Percentiles rank a stretch among this genome's conserved stretches.
phyloP scores from a whole-genome alignment of 768 basidiomycete genomes.

The Pulveroboletus sp. region DNA sequence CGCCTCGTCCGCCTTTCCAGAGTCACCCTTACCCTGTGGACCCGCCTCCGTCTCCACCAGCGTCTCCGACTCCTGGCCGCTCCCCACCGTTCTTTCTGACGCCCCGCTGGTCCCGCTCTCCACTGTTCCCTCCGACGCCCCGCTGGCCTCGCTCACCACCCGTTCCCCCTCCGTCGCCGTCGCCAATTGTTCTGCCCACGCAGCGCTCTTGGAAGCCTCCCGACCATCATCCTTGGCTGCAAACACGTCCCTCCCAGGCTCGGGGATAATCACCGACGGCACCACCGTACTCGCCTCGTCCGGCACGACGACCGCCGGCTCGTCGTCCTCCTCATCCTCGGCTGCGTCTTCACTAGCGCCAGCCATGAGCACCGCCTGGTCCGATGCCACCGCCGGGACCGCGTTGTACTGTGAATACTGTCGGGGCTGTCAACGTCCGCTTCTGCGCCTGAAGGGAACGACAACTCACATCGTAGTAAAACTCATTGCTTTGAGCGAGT shows the following conservation, averaged over 20 bases:
- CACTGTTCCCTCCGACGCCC: too few species aligned
- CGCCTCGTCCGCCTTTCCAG: background rate
- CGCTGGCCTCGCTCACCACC: slow-evolving; percentile 34
- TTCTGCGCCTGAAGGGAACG: background rate
- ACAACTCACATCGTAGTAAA: slow-evolving; percentile 56
- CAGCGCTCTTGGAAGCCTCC: slow-evolving; percentile 45
- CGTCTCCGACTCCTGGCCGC: too few species aligned
- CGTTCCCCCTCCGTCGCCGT: slow-evolving; percentile 15
- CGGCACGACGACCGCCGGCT: slow-evolving; percentile 4
- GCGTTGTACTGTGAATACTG: slow-evolving; percentile 58
- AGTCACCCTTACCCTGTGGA: too few species aligned
- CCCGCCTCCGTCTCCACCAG: background rate
- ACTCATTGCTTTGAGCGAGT: slow-evolving; percentile 50
- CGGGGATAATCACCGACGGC: slow-evolving; percentile 51
- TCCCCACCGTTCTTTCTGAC: background rate
- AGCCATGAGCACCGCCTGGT: slow-evolving; percentile 37
- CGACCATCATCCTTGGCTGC: slow-evolving; percentile 45
- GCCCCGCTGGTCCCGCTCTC: background rate
- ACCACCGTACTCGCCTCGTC: slow-evolving; percentile 34
- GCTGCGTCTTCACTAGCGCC: slow-evolving; percentile 54
- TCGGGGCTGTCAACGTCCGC: background rate
- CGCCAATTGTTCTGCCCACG: slow-evolving; percentile 1
- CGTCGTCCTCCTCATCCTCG: slow-evolving; percentile 46
- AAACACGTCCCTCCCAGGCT: slow-evolving; percentile 76
- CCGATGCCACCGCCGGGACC: slow-evolving; percentile 36